phyloP scores from a whole-genome alignment of 768 basidiomycete species.

The Wakefieldia striispora region DNA sequence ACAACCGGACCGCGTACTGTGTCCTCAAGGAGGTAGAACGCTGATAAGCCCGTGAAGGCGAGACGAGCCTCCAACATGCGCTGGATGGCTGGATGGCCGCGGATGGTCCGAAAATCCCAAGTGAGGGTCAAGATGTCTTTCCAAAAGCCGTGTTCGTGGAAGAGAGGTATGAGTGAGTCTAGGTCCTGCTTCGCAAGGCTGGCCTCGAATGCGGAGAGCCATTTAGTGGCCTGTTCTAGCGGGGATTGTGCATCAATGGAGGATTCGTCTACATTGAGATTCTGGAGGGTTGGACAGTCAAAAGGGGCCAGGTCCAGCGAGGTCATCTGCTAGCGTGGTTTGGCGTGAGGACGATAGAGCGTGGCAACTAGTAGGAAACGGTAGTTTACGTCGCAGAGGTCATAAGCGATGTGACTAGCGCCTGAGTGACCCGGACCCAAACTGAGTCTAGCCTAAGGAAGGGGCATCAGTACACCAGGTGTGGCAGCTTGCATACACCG shows the following conservation, averaged over 20 bases:
- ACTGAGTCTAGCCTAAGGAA: no score
- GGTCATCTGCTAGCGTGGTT: no score
- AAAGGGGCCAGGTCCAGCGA: slow-evolving; percentile 1
- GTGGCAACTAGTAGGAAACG: no score
- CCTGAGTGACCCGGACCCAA: no score
- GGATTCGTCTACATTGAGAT: slow-evolving; percentile 15
- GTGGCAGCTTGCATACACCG: no score
- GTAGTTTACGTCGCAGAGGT: no score
- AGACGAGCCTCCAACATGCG: slow-evolving; percentile 39
- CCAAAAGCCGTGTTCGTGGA: slow-evolving; percentile 39
- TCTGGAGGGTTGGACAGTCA: slow-evolving; percentile 20
- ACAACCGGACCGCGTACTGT: slow-evolving; percentile 28
- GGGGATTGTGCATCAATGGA: slow-evolving; percentile 10
- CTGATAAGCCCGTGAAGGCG: slow-evolving; percentile 13
- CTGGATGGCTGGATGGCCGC: slow-evolving; percentile 36
- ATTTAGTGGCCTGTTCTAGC: slow-evolving; percentile 6
- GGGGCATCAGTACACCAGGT: no score
- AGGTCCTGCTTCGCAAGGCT: slow-evolving; percentile 1
- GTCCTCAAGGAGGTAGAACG: slow-evolving; percentile 20
- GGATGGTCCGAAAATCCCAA: slow-evolving; percentile 52
- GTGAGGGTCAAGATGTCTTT: slow-evolving; percentile 52
- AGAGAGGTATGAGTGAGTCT: slow-evolving; percentile 7
- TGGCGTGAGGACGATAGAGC: no score
- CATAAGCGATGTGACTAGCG: no score
- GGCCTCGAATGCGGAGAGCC: slow-evolving; percentile 20